These are phyloP conservation scores for Candida tammaniensis DNA, from an alignment of 805 yeast genomes.

Conservation along the genomic window DNA sequence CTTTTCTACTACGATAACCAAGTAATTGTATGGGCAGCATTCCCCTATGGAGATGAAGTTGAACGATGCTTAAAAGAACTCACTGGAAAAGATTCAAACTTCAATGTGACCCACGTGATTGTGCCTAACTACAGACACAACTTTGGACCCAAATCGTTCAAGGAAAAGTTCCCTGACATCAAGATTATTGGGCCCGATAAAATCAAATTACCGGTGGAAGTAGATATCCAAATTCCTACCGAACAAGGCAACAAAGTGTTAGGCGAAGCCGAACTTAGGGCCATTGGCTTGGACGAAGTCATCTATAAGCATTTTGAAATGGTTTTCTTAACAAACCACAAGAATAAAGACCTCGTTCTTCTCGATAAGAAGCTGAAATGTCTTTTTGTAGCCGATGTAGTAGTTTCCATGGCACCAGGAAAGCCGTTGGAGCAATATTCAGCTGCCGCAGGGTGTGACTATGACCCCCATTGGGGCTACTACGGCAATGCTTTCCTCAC, in stretches of 20 bases:
- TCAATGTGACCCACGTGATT: slow-evolving; percentile 46
- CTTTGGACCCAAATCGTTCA: slow-evolving; percentile 54
- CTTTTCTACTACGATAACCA: slow-evolving; percentile 25
- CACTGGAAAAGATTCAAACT: slow-evolving; percentile 26
- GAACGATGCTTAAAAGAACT: slow-evolving; percentile 32
- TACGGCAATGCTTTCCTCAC: slow-evolving; percentile 38
- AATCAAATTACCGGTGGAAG: slow-evolving; percentile 13
- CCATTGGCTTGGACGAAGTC: slow-evolving; percentile 24
- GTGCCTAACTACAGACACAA: slow-evolving; percentile 65
- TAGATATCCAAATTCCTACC: slow-evolving; percentile 40
- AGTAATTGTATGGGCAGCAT: slow-evolving; percentile 50
- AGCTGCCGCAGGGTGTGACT: slow-evolving; percentile 42
- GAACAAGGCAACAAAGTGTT: slow-evolving; percentile 28
- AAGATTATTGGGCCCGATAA: slow-evolving; percentile 47
- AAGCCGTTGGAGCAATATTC: slow-evolving; percentile 39
- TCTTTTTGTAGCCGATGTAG: slow-evolving; percentile 58
- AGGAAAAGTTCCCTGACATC: slow-evolving; percentile 45
- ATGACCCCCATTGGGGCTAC: slow-evolving; percentile 43
- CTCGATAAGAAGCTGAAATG: slow-evolving; percentile 46
- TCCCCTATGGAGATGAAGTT: slow-evolving; percentile 50
- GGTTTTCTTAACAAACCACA: slow-evolving; percentile 51
- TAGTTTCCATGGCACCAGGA: slow-evolving; percentile 54
- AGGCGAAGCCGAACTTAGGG: slow-evolving; percentile 5
- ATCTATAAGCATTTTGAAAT: slow-evolving; percentile 47
- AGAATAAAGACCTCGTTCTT: slow-evolving; percentile 55